Percentiles rank a stretch among this genome's conserved stretches.
These are phyloP conservation scores for Bacidia rubella DNA, from an alignment of 495 filamentous ascomycete genomes.

Conservation along the genomic window DNA sequence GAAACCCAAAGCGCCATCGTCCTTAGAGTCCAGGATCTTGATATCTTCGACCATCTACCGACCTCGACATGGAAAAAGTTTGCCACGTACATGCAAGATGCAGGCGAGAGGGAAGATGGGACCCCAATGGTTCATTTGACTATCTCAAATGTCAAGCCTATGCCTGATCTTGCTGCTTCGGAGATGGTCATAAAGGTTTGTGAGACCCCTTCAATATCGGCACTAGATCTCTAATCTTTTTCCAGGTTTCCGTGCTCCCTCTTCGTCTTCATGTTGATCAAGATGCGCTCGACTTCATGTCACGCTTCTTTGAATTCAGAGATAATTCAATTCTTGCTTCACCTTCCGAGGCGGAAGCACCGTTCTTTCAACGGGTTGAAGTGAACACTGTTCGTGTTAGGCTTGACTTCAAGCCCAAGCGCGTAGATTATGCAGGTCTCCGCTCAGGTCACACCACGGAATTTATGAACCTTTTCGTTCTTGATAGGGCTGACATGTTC, in stretches of 20 bases:
- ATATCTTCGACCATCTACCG: constrained; percentile 87
- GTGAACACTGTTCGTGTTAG: constrained; percentile 69
- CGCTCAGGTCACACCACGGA: constrained; percentile 97
- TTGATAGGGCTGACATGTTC: constrained; percentile 78
- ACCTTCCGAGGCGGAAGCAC: constrained; percentile 46
- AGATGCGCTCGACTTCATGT: constrained; percentile 94
- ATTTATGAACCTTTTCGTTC: constrained; percentile 96
- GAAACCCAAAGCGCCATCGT: constrained; percentile 83
- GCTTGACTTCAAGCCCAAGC: constrained; percentile 95
- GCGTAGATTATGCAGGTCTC: constrained; percentile 85
- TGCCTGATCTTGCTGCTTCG: constrained; percentile 69
- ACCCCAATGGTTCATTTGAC: constrained; percentile 84
- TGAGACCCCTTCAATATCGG: not conserved
- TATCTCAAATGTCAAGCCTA: constrained; percentile 72
- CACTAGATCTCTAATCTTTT: constrained; percentile 8
- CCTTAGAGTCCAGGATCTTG: constrained; percentile 65
- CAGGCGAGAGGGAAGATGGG: constrained; percentile 67
- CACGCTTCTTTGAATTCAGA: constrained; percentile 94
- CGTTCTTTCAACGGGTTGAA: constrained; percentile 84
- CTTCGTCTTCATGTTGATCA: constrained; percentile 92
- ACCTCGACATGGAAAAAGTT: constrained; percentile 99
- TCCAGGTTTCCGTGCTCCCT: constrained; percentile 63
- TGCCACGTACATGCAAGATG: constrained; percentile 80
- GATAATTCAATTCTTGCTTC: constrained; percentile 47
- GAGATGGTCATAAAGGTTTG: constrained; percentile 75